Base-by-base conservation (phyloP, 2,329 filamentous ascomycete species). In the Aspergillus eucalypticola region DNA sequence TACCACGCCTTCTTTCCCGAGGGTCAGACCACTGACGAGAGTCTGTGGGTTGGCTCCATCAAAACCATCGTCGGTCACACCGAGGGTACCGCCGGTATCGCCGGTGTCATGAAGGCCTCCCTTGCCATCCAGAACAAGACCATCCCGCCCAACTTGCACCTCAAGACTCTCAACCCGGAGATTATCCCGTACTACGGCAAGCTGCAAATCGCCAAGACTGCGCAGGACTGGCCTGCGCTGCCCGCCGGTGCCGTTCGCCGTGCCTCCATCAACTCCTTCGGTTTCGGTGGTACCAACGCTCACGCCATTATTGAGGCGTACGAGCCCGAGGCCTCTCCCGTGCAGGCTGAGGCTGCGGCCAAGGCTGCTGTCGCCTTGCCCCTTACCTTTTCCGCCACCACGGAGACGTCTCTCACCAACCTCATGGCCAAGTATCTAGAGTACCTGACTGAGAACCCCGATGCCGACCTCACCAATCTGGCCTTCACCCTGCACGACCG, bases 201-300 rank as follows among this genome's bases (percentile, higher is more conserved):
- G 8, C 50, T 69, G n/a, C 19, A 62, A 29, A 58, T 69, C 19
- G 65, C 64, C 13, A 63, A 56, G 1, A 63, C 65, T 19, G 52
- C 64, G 2, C 59, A 48, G 2, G 48, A 52, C 59, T 73, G 63
- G 67, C 63, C 72, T 5, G 15, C 50, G 3, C 50, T 69, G 8
- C 38, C 46, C 60, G 15, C 70, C 69, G 39, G 74, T 2, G 49
- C 38, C 10, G 60, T 54, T 15, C 60, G 60, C 32, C 56, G 76
- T 44, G 77, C 76, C 11, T 77, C 76, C 27, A 71, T 82, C 1
- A 81, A 79, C 59, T 75, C 75, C 10, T 82, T 82, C 59, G 46
- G 56, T 1, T 70, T 68, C 44, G 73, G 72, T 21, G 73, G 73
- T 15, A 68, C 71, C 8, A 75, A 75, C 63, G 69, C 67, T 5